Evolutionary conservation across 257 asterid species (phyloP), one percentile per base, ranked within the genome.

Genomic region (Primulina tabacum): DNA sequence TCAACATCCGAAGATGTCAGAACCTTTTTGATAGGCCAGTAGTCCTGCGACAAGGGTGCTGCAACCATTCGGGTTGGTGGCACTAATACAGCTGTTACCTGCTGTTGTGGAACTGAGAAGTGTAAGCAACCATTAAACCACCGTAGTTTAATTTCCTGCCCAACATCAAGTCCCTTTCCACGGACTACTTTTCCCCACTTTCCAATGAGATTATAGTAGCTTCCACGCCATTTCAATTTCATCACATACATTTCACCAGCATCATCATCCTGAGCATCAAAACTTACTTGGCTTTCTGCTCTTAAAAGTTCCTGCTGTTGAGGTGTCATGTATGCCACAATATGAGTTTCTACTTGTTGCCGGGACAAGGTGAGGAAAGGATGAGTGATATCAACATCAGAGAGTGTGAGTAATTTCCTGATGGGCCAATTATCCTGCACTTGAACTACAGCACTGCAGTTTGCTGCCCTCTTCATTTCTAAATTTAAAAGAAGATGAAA

Each of bases 181-280:
- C 87, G 83, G 53, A 84, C 82, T 20, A 84, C 85, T 78, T 84
- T 84, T 30, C 87, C 89, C 89, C 87, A 84, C 68, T 82, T 84
- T 10, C 89, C 89, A 17, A 81, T 79, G 60, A 81, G 84, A 71
- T 81, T 81, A 34, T 84, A 81, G 65, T 84, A 81, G 62, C 88
- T 84, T 67, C 88, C 88, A 40, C 88, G 86, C 86, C 86, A 84
- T 61, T 81, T 84, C 69, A 84, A 50, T 76, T 80, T 84, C 89
- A 84, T 84, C 10, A 72, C 29, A 68, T 77, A 76, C 77, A 73
- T 40, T 18, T 79, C 87, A 1, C 89, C 87, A 33, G 78, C 80
- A 61, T 84, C 89, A 12, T 84, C 89, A 67, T 84, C 89, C 60
- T 77, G 85, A 53, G 87, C 85, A 74, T 73, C 76, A 72, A 84